Percentiles rank a stretch among this genome's conserved stretches.
These are phyloP conservation scores for Beauveria sp. DNA, from an alignment of 2,329 filamentous ascomycete genomes.

Conservation along the genomic window DNA sequence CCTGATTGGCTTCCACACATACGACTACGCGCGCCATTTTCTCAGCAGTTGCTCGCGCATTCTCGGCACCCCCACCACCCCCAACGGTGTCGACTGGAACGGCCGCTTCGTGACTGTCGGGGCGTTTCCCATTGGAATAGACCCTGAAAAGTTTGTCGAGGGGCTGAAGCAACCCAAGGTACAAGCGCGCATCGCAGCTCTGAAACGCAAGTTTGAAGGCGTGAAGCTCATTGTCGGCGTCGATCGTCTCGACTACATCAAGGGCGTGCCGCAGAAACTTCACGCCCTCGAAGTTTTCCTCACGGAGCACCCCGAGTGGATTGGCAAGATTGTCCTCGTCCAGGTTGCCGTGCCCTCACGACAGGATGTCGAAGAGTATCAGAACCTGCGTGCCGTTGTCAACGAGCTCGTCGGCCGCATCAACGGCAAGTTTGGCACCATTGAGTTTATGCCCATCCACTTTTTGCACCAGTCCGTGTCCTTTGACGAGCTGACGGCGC, in stretches of 20 bases:
- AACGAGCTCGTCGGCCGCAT: conserved; percentile 96
- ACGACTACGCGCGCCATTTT: conserved; percentile 98
- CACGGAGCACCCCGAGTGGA: conserved; percentile 95
- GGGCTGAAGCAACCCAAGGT: conserved; percentile 80
- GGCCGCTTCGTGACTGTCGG: conserved; percentile 85
- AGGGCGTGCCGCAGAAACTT: conserved; percentile 94
- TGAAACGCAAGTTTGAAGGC: conserved; percentile 87
- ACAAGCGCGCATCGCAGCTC: conserved; percentile 73
- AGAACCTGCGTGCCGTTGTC: conserved; percentile 88
- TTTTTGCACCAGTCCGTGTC: conserved; percentile 95
- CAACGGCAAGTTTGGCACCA: conserved; percentile 92
- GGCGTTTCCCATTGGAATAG: conserved; percentile 95
- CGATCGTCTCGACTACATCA: conserved; percentile 96
- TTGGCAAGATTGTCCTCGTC: conserved; percentile 91
- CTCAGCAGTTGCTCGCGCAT: conserved; percentile 94
- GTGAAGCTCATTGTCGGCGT: conserved; percentile 96
- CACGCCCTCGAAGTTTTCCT: conserved; percentile 95
- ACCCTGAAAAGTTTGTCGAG: conserved; percentile 91
- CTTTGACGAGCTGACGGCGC: conserved; percentile 88
- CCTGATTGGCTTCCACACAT: conserved; percentile 95
- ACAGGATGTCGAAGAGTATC: conserved; percentile 95
- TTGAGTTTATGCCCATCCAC: conserved; percentile 98
- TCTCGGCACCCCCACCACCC: conserved; percentile 70
- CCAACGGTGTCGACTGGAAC: conserved; percentile 87
- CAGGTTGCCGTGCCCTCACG: conserved; percentile 93